Base-by-base conservation (phyloP, 2,329 filamentous ascomycete genomes). In the Colletotrichum sp. region DNA sequence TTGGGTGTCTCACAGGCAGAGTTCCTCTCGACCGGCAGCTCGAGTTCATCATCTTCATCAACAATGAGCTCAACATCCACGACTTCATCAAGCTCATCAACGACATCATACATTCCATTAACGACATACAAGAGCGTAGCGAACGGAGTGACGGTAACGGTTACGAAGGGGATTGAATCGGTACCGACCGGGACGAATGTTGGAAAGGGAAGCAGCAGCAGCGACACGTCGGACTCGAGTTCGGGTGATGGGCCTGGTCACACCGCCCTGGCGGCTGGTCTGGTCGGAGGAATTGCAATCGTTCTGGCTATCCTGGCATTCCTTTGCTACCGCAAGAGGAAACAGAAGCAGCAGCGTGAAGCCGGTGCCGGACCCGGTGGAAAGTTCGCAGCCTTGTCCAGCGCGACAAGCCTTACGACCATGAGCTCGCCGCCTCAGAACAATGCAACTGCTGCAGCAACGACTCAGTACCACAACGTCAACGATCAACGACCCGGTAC, bases 1-100 rank as follows among this genome's bases (percentile, higher is more conserved):
- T 79, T 91, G 28, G 81, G 78, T 28, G 80, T 91, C 0, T 82
- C 82, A 13, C 81, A 87, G 78, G 78, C 81, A 21, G 83, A 87
- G n/a, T 91, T 89, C 75, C 72, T 89, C 64, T 32, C 59, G 7
- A 44, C 70, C 21, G 74, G 60, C 7, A 66, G 63, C 36, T 68
- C 70, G 21, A 65, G 32, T 18, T 39, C 63, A 1, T 52, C 63
- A 39, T 67, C 28, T 4, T 63, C 59, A 36, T 34, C 36, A 21
- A 71, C 34, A 62, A 71, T 69, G 28, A 60, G 63, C 10, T 59
- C 68, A 15, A 34, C 34, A 12, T 73, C 70, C 4, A 55, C 65
- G 6, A 59, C 60, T 7, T 69, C 64, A 15, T 13, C 73, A 28
- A 34, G 18, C 24, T 28, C 63, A 34, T 44, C 73, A 15, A n/a